phyloP scores from a whole-genome alignment of 495 filamentous ascomycete species.

The Xylaria intraflava region DNA sequence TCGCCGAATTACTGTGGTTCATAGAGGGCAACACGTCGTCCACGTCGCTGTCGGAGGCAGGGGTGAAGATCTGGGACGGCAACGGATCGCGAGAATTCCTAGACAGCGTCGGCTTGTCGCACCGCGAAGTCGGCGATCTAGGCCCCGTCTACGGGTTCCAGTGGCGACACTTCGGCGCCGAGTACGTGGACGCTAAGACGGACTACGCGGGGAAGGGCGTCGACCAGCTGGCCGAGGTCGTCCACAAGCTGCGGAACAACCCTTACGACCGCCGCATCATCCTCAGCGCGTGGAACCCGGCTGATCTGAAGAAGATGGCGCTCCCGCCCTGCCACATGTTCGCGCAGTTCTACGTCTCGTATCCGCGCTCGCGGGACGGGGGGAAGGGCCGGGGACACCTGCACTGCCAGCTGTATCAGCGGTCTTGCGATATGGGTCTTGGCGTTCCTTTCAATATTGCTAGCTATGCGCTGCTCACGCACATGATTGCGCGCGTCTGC shows the following conservation, averaged over 20 bases:
- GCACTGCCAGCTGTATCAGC: slow-evolving; percentile 82
- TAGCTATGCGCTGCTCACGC: slow-evolving; percentile 82
- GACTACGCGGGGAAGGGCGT: slow-evolving; percentile 87
- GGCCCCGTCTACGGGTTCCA: slow-evolving; percentile 98
- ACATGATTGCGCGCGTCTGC: slow-evolving; percentile 86
- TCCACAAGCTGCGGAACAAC: slow-evolving; percentile 70
- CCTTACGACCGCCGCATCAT: slow-evolving; percentile 89
- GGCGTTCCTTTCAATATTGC: slow-evolving; percentile 98
- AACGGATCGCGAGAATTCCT: slow-evolving; percentile 88
- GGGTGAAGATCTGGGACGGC: slow-evolving; percentile 96
- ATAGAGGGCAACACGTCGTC: slow-evolving; percentile 77
- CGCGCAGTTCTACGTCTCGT: slow-evolving; percentile 95
- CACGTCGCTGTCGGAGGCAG: slow-evolving; percentile 60
- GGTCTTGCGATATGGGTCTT: slow-evolving; percentile 94
- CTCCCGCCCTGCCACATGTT: slow-evolving; percentile 98
- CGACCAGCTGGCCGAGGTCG: slow-evolving; percentile 82
- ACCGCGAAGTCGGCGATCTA: slow-evolving; percentile 80
- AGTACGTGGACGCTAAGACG: slow-evolving; percentile 68
- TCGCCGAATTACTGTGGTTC: slow-evolving; percentile 97
- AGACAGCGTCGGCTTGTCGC: slow-evolving; percentile 69
- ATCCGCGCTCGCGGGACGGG: slow-evolving; percentile 40
- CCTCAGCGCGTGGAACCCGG: slow-evolving; percentile 87
- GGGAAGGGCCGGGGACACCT: slow-evolving; percentile 54
- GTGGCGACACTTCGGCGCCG: slow-evolving; percentile 95
- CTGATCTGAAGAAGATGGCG: slow-evolving; percentile 81